A percentile compares a stretch with the other conserved stretches of the same genome.
Conservation (phyloP, 148 eudicot genomes). For the Silene uniflora region DNA sequence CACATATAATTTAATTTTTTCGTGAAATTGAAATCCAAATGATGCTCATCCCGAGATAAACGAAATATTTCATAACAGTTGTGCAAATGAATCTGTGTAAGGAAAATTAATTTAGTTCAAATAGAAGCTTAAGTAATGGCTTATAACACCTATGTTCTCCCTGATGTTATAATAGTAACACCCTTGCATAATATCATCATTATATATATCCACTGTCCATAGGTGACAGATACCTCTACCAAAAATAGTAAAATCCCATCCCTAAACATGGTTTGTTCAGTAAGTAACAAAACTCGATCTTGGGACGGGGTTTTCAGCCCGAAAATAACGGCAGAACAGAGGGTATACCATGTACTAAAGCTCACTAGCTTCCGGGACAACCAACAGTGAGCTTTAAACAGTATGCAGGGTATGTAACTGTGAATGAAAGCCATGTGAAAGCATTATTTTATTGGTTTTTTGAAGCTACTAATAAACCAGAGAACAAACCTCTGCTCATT, state of each 20-base stretch:
- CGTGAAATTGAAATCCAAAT: too few species aligned
- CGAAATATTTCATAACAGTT: too few species aligned
- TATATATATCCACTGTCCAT: neutral
- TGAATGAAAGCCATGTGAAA: conserved; percentile 65
- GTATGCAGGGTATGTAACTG: conserved; percentile 76
- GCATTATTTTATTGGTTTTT: conserved; percentile 92
- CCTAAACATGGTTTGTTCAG: neutral
- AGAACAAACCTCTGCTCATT: conserved; percentile 57
- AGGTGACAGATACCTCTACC: neutral
- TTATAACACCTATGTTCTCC: conserved; percentile 26
- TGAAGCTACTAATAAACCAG: conserved; percentile 52
- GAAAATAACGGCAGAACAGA: conserved; percentile 36
- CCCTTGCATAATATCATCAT: conserved; percentile 16
- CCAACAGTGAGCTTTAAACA: conserved; percentile 65
- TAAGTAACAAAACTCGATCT: conserved; percentile 4
- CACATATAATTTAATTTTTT: too few species aligned
- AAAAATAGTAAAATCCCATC: neutral
- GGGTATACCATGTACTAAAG: conserved; percentile 43
- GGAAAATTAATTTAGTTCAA: conserved; percentile 3
- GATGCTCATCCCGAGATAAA: too few species aligned
- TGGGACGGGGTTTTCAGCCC: conserved; percentile 20
- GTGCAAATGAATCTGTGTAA: too few species aligned
- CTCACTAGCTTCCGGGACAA: conserved; percentile 90
- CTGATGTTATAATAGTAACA: conserved; percentile 18
- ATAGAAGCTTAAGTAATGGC: conserved; percentile 27